Percentiles rank a stretch among this genome's conserved stretches.
Conservation (phyloP, 352 stramenopile genomes). For the Phytopythium aichiense region DNA sequence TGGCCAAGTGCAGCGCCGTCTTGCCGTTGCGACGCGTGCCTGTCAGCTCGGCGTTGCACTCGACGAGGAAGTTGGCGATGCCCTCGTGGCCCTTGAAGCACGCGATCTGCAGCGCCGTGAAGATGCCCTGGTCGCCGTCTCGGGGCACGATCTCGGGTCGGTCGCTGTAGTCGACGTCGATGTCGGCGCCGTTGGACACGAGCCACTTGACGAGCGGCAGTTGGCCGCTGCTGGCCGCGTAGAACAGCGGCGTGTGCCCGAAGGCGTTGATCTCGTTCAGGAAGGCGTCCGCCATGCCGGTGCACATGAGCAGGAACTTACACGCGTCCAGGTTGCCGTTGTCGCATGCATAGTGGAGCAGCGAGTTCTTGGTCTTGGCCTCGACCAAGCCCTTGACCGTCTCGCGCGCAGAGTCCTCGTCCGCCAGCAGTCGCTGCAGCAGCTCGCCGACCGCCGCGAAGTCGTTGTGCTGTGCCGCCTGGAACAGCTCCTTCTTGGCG, state of each 20-base stretch:
- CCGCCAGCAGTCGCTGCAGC: conserved; percentile 42
- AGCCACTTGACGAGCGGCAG: conserved; percentile 81
- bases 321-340: conserved; percentile 81
- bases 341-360: conserved; percentile 78
- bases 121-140: conserved; percentile 61
- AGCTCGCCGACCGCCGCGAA: conserved; percentile 57
- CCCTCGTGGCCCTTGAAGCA: conserved; percentile 68
- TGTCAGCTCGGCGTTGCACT: conserved; percentile 75
- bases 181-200: conserved; percentile 78
- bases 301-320: conserved; percentile 75
- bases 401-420: conserved; percentile 11
- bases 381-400: conserved; percentile 44
- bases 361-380: conserved; percentile 61
- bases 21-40: conserved; percentile 68
- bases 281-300: conserved; percentile 48
- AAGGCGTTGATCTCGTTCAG: conserved; percentile 77
- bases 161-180: conserved; percentile 79
- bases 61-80: conserved; percentile 72
- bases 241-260: conserved; percentile 77
- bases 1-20: conserved; percentile 69
- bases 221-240: conserved; percentile 66
- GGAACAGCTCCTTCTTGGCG: conserved; percentile 65
- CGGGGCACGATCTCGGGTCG: conserved; percentile 38
- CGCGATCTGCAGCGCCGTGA: conserved; percentile 76
- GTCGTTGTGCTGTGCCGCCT: conserved; percentile 62